Base-by-base conservation (phyloP, 2,329 filamentous ascomycete species). In the Fusarium tuaranense region DNA sequence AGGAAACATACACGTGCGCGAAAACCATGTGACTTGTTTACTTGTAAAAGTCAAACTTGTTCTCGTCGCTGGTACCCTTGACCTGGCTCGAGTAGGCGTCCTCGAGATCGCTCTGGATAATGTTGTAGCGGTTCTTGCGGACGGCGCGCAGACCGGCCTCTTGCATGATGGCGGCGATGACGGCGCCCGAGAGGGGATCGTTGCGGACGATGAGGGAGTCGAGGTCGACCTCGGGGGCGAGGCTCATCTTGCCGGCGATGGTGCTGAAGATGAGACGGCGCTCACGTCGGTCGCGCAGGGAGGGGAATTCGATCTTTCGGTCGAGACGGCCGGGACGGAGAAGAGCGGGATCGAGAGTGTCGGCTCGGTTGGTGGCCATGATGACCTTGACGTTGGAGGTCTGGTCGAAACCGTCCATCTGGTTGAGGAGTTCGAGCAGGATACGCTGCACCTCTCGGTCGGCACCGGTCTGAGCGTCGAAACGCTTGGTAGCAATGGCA, bases 321-420 rank as follows among this genome's bases (percentile, higher is more conserved):
- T 99, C 97, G 69, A 99, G 89, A 87, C 97, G 95, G 77, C 97
- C 97, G 36, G 97, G 97, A 79, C 97, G 95, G 71, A 99, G 91
- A 72, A 99, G 89, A 48, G 97, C 97, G 18, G 97, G 97, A 82
- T 99, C 97, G 75, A 99, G 90, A 8, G 97, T 99, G 84, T 98
- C 97, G 76, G 97, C 96, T 83, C 97, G 93, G 88, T 99, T 99
- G 77, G 97, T 99, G 77, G 97, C 97, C 97, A 99, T 99, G 87
- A 99, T 99, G 83, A 99, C 97, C 88, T 99, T 99, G 85, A 99
- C 97, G 84, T 99, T 99, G 83, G 95, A 94, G 0, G 95, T 98
- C 85, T 99, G 97, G 84, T 99, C 97, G 87, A 99, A 99, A 76
- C 97, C 97, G 83, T 99, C 97, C 97, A 99, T 99, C 86, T 99